Base-by-base conservation (phyloP, 306 rosid species). In the Pueraria montana region DNA sequence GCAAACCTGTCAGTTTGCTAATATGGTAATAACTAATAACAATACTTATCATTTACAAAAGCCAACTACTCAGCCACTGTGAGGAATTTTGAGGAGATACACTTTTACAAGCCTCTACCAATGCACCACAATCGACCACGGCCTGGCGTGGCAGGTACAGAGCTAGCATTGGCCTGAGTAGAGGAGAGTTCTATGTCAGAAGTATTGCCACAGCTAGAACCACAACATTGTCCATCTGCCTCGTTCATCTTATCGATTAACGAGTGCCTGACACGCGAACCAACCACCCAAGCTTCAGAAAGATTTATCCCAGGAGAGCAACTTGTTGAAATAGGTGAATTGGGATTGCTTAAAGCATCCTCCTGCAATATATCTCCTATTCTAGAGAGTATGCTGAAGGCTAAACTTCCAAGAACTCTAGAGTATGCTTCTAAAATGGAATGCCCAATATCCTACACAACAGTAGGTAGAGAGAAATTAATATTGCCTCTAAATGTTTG, bases 391-490 rank as follows among this genome's bases (percentile, higher is more conserved):
- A 94, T 86, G 88, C 92, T 90, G 86, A 85, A 89, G 14, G 97
- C 96, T 86, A 94, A 83, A 88, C 89, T 92, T 68, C 91, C 93
- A 76, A 94, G 87, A 53, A 91, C 96, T 74, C 97, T 84, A 23
- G 98, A 94, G 83, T 94, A 94, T 8, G 96, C 94, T 83, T 94
- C 98, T 81, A 92, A 48, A 63, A 94, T 89, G 55, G 90, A 84
- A 79, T 87, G 89, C 17, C 94, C 98, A 63, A 92, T 86, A 80
- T 94, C 97, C 98, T 94, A 84, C 74, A 66, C 74, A 66, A 6
- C 83, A 61, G 82, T 66, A 6, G 34, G 40, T 11, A 69, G 8
- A 73, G 6, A 77, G 62, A 18, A 76, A 72, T 73, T 5, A 64
- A 71, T 21, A 70, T 55, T 56, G 78, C 58, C 17, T 5, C 71